Evolutionary conservation across 2,329 filamentous ascomycete genomes (phyloP).

Genomic region (Daldinia sp.): DNA sequence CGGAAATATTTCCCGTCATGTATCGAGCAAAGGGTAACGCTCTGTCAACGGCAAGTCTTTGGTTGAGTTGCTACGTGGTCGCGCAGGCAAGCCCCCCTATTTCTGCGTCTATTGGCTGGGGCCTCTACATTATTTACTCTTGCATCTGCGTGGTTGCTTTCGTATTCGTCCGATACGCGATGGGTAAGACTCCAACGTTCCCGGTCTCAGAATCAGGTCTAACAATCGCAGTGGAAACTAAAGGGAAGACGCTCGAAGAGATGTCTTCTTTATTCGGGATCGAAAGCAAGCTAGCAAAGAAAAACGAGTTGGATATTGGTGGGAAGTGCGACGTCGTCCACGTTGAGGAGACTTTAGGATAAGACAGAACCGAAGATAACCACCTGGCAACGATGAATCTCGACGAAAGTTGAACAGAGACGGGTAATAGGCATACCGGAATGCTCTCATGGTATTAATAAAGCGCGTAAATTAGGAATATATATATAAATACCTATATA

Average conservation of each 20-base stretch:
- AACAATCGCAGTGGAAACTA: conserved; percentile 34
- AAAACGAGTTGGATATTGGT: conserved; percentile 15
- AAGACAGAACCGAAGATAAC: no score
- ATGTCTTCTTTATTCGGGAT: conserved; percentile 36
- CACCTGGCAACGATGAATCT: no score
- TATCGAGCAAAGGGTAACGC: conserved; percentile 41
- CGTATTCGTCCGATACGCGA: conserved; percentile 41
- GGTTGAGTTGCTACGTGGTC: conserved; percentile 42
- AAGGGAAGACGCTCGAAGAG: conserved; percentile 35
- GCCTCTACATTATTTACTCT: conserved; percentile 41
- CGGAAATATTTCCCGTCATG: conserved; percentile 41
- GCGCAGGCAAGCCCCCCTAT: conserved; percentile 40
- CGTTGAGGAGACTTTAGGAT: background rate
- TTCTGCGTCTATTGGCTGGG: conserved; percentile 40
- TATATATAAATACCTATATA: no score
- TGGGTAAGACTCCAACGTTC: no score
- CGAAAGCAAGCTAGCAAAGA: conserved; percentile 28
- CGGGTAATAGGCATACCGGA: no score
- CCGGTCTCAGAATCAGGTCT: background rate
- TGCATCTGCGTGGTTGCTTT: conserved; percentile 42
- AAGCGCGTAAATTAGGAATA: no score
- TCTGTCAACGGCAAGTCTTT: conserved; percentile 42
- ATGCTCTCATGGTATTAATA: no score
- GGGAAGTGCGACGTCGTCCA: background rate
- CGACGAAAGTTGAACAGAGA: no score